phyloP scores from a whole-genome alignment of 345 rosid genomes.

The Euclidium syriacum region DNA sequence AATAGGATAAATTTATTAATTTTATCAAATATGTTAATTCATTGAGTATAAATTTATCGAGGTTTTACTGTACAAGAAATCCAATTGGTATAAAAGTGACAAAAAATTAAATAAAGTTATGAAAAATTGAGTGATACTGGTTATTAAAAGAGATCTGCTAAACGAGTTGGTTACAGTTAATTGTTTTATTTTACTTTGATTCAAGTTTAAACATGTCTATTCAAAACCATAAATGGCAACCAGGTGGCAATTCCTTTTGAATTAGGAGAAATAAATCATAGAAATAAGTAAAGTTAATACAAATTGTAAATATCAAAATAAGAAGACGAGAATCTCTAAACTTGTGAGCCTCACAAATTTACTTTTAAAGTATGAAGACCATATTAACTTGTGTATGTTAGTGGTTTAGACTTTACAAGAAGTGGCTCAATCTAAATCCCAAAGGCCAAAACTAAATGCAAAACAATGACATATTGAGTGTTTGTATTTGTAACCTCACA shows the following conservation, averaged over 20 bases:
- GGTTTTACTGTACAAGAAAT: no score
- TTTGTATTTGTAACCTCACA: slow-evolving; percentile 22
- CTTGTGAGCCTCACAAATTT: slow-evolving; percentile 21
- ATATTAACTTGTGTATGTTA: slow-evolving; percentile 24
- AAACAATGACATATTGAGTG: background rate
- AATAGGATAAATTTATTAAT: no score
- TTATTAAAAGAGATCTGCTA: no score
- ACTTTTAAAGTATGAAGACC: slow-evolving; percentile 11
- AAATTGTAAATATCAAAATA: background rate
- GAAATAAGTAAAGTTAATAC: background rate
- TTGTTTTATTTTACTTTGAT: no score
- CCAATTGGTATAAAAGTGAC: no score
- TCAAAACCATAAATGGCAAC: background rate
- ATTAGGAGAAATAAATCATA: slow-evolving; percentile 1
- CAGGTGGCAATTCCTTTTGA: slow-evolving; percentile 12
- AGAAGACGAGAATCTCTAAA: slow-evolving; percentile 15
- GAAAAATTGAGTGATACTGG: no score
- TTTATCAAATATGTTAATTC: no score
- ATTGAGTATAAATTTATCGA: no score
- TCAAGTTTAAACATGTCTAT: no score
- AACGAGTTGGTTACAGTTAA: no score
- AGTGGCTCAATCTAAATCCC: slow-evolving; percentile 17
- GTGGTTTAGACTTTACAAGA: slow-evolving; percentile 9
- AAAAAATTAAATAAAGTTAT: no score
- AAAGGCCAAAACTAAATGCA: slow-evolving; percentile 15